A percentile compares a stretch with the other conserved stretches of the same genome.
Conservation (phyloP, 1,139 yeast genomes). For the Taphrina communis region DNA sequence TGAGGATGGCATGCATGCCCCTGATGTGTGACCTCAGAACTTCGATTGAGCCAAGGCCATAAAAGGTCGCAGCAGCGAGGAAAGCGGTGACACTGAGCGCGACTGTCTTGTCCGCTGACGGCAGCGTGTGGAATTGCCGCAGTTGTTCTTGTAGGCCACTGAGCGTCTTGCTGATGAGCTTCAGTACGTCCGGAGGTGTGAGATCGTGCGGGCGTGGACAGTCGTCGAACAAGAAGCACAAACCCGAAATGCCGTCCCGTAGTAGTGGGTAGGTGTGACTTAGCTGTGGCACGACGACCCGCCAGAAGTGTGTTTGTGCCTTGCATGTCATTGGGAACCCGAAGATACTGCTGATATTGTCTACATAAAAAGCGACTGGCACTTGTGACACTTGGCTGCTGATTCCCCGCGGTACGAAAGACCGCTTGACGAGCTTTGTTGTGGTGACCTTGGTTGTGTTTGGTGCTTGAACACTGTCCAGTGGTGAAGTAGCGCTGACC, state of each 20-base stretch:
- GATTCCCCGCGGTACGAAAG: neutral
- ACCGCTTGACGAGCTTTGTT: neutral
- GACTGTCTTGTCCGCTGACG: slow-evolving; percentile 4
- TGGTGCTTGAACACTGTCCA: neutral
- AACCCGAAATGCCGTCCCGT: slow-evolving; percentile 5
- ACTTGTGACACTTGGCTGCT: neutral
- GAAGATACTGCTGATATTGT: slow-evolving; percentile 1
- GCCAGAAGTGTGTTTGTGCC: slow-evolving; percentile 5
- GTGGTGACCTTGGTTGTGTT: neutral
- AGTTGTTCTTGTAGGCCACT: neutral
- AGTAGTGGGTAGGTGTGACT: slow-evolving; percentile 11
- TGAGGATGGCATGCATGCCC: slow-evolving; percentile 10
- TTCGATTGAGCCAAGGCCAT: slow-evolving; percentile 16
- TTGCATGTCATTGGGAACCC: neutral
- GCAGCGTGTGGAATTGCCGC: neutral
- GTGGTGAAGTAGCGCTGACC: neutral
- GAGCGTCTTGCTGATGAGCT: slow-evolving; percentile 2
- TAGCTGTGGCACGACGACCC: slow-evolving; percentile 6
- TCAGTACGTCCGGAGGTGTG: slow-evolving; percentile 12
- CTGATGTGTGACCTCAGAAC: slow-evolving; percentile 10
- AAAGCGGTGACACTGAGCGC: slow-evolving; percentile 4
- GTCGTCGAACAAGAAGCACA: slow-evolving; percentile 12
- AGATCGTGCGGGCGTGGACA: slow-evolving; percentile 17
- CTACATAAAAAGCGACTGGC: slow-evolving; percentile 12
- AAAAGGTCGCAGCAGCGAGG: slow-evolving; percentile 22